Percentiles rank a stretch among this genome's conserved stretches.
Evolutionary conservation across 1,284 basidiomycete genomes (phyloP).

Genomic region (Schizophyllum commune): DNA sequence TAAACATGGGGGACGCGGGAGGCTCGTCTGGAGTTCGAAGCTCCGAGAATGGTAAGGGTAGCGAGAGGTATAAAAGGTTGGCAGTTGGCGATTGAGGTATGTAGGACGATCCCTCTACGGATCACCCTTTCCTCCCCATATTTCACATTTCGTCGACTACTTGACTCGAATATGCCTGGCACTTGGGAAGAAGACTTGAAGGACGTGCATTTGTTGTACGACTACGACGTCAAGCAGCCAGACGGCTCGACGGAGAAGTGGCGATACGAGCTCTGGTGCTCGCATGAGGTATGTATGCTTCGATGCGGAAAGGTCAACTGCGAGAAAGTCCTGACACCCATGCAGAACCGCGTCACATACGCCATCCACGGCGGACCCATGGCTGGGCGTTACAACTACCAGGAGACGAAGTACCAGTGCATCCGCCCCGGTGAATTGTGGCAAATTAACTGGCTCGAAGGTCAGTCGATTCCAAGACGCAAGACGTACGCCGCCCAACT

Average conservation of each 20-base stretch:
- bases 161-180: not conserved
- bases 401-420: not conserved
- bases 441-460: not conserved
- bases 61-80: too few species aligned
- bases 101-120: too few species aligned
- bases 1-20: too few species aligned
- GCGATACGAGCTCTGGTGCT: not conserved
- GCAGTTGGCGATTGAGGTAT: too few species aligned
- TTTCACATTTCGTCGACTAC: too few species aligned
- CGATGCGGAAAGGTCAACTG: too few species aligned
- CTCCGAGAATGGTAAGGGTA: too few species aligned
- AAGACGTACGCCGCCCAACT: too few species aligned
- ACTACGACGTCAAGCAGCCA: not conserved
- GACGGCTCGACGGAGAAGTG: not conserved
- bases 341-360: not conserved
- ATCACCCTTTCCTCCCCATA: too few species aligned
- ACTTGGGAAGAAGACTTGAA: not conserved
- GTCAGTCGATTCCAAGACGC: not conserved
- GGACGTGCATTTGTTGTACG: not conserved
- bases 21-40: too few species aligned
- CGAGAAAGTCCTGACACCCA: not conserved
- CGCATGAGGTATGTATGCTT: not conserved
- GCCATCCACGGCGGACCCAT: not conserved
- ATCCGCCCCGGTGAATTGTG: not conserved
- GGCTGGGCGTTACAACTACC: not conserved